These are phyloP conservation scores for Sordariomycetes sp. DNA, from an alignment of 2,329 filamentous ascomycete species.

Conservation along the genomic window DNA sequence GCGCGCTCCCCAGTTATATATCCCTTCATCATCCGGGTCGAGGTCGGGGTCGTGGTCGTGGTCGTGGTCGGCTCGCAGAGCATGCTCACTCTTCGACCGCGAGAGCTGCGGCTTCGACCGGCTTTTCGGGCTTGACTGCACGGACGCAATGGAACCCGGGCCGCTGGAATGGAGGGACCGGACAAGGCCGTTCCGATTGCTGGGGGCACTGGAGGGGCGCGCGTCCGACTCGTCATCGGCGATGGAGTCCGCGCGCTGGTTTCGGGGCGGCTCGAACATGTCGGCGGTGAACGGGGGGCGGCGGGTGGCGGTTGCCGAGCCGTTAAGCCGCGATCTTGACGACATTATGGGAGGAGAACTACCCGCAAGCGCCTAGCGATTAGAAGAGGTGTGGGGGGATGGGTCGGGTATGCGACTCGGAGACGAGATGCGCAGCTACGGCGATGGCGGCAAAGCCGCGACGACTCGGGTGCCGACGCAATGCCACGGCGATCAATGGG, in stretches of 20 bases:
- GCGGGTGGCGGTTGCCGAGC: not conserved
- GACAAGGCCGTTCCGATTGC: slow-evolving; percentile 21
- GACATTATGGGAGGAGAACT: not conserved
- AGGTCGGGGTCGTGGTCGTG: slow-evolving; percentile 17
- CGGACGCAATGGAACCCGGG: slow-evolving; percentile 9
- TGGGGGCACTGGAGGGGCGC: slow-evolving; percentile 32
- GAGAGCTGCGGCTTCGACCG: slow-evolving; percentile 35
- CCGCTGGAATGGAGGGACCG: slow-evolving; percentile 17
- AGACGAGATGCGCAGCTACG: not conserved
- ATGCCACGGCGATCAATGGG: not conserved
- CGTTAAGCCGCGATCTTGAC: not conserved
- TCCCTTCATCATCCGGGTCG: slow-evolving; percentile 29
- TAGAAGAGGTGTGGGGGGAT: not conserved
- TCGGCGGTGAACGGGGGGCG: not conserved
- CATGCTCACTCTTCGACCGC: slow-evolving; percentile 44
- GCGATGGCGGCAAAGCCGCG: not conserved
- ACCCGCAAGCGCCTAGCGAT: not conserved
- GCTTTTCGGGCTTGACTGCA: slow-evolving; percentile 9
- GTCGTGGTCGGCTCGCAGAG: slow-evolving; percentile 18
- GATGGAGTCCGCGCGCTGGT: slow-evolving; percentile 3
- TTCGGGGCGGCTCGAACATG: slow-evolving; percentile 5
- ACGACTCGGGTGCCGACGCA: not conserved
- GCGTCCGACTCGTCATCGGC: slow-evolving; percentile 13
- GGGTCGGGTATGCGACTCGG: not conserved
- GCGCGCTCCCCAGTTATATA: slow-evolving; percentile 45